Evolutionary conservation across 805 yeast genomes (phyloP).

Genomic region (Yarrowia sp.): DNA sequence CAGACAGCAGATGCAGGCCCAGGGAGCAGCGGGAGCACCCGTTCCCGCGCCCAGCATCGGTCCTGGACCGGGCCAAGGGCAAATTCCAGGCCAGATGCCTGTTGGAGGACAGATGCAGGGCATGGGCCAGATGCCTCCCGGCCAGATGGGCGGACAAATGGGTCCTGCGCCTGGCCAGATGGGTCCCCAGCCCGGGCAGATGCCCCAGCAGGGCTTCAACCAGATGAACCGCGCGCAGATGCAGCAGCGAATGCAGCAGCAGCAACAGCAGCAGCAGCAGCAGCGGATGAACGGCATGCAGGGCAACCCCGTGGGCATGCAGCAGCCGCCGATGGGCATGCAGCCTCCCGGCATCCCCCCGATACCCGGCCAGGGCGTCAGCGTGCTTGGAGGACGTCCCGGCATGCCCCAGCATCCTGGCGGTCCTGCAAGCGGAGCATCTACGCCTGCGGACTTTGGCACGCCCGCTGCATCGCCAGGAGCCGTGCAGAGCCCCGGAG

Average conservation of each 20-base stretch:
- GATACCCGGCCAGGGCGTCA: constrained; percentile 13
- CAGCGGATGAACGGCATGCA: constrained; percentile 34
- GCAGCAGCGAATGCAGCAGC: constrained; percentile 27
- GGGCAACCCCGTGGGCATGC: constrained; percentile 27
- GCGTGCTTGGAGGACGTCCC: constrained; percentile 7
- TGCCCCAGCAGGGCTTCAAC: constrained; percentile 28
- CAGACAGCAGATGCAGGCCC: constrained; percentile 40
- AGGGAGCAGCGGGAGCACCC: constrained; percentile 9
- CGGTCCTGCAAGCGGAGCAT: background rate
- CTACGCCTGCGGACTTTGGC: background rate
- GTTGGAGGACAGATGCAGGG: constrained; percentile 25
- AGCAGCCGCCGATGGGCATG: constrained; percentile 8
- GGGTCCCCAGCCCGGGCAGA: background rate
- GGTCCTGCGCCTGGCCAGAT: constrained; percentile 26
- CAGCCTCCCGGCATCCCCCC: constrained; percentile 28
- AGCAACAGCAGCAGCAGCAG: constrained; percentile 34
- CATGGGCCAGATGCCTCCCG: constrained; percentile 4
- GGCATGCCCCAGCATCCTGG: constrained; percentile 1
- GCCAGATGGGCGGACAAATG: constrained; percentile 11
- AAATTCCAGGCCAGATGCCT: constrained; percentile 32
- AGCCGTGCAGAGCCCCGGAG: constrained; percentile 4
- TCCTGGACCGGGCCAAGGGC: constrained; percentile 28
- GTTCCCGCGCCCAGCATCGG: constrained; percentile 7
- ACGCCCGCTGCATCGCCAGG: constrained; percentile 8
- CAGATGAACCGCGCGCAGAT: constrained; percentile 26